phyloP scores from a whole-genome alignment of 2,329 filamentous ascomycete species.

The Colletotrichum gigasporum region DNA sequence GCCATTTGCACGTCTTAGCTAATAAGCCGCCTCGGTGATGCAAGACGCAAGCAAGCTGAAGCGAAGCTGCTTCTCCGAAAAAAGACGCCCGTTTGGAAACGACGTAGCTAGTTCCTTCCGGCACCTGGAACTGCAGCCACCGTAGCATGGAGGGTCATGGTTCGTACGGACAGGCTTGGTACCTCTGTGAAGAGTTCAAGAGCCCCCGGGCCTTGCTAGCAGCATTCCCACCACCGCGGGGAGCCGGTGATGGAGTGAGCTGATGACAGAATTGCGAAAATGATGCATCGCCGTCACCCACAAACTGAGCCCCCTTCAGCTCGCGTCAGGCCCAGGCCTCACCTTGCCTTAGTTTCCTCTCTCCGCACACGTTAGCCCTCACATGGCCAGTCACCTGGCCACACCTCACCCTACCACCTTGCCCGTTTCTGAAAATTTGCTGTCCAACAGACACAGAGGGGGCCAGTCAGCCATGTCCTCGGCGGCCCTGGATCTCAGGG shows the following conservation, averaged over 20 bases:
- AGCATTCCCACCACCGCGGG: no score
- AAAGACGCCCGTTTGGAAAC: not conserved
- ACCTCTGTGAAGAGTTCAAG: no score
- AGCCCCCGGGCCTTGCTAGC: no score
- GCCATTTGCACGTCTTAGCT: constrained; percentile 14
- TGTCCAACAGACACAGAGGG: not conserved
- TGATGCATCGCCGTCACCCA: constrained; percentile 20
- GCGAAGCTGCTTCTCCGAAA: not conserved
- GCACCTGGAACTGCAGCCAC: not conserved
- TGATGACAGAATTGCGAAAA: constrained; percentile 30
- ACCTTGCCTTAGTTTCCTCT: not conserved
- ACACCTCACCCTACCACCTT: constrained; percentile 7
- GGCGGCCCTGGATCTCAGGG: constrained; percentile 2
- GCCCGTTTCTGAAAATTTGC: not conserved
- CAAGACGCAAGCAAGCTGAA: not conserved
- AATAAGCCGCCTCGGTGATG: constrained; percentile 13
- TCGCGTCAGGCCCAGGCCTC: constrained; percentile 9
- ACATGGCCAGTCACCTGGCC: constrained; percentile 23
- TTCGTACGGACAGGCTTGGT: no score
- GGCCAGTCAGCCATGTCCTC: no score
- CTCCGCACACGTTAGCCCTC: not conserved
- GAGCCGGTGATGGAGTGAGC: constrained; percentile 19
- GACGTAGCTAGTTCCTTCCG: not conserved
- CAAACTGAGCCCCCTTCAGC: not conserved
- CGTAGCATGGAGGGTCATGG: no score